These are phyloP conservation scores for Dothistroma septosporum DNA, from an alignment of 2,329 filamentous ascomycete species.

Conservation along the genomic window DNA sequence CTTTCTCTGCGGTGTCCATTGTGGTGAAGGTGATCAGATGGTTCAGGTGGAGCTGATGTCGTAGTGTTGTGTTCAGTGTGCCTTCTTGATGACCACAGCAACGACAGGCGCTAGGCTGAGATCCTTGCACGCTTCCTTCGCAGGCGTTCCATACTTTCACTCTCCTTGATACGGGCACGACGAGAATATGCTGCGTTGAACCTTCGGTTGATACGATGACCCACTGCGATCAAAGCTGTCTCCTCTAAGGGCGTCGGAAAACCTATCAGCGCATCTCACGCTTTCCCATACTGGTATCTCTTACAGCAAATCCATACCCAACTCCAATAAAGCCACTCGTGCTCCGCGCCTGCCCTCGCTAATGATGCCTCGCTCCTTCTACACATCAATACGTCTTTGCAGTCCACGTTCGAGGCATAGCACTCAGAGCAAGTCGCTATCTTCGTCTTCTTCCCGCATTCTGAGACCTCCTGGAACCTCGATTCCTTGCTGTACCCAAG, in stretches of 20 bases:
- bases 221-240: not conserved
- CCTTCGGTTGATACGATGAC: not conserved
- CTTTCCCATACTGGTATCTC: not conserved
- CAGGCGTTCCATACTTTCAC: not conserved
- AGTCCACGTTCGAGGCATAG: slow-evolving; percentile 2
- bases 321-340: not conserved
- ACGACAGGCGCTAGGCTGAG: not conserved
- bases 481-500: slow-evolving; percentile 76
- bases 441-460: slow-evolving; percentile 50
- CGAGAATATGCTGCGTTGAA: too few species aligned
- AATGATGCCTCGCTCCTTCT: not conserved
- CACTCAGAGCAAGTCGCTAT: slow-evolving; percentile 9
- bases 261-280: not conserved
- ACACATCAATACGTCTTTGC: not conserved
- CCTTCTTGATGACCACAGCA: not conserved
- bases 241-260: not conserved
- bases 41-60: not conserved
- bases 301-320: not conserved
- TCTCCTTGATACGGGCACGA: not conserved
- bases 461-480: slow-evolving; percentile 57
- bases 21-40: not conserved
- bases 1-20: not conserved
- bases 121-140: not conserved
- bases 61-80: not conserved
- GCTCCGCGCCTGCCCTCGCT: not conserved